These are phyloP conservation scores for Puccinia horiana DNA, from an alignment of 1,284 basidiomycete genomes.

Conservation along the genomic window DNA sequence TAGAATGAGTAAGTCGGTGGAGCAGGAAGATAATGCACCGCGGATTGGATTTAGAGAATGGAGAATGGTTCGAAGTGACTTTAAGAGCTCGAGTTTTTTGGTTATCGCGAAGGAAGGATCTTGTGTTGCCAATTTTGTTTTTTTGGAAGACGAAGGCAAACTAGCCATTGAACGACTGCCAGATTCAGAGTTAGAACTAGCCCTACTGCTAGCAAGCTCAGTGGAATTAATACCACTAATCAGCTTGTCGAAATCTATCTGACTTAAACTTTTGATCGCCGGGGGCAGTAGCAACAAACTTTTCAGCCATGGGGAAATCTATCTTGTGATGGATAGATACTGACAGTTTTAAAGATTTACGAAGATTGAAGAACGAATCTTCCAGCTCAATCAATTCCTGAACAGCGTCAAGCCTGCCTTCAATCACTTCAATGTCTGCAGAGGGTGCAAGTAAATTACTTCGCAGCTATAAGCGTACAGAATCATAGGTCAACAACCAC, in stretches of 20 bases:
- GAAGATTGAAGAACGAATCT: constrained; percentile 32
- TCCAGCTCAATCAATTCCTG: constrained; percentile 44
- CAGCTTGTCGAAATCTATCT: constrained; percentile 48
- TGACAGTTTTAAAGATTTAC: constrained; percentile 47
- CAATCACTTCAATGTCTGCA: constrained; percentile 44
- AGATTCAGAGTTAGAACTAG: constrained; percentile 9
- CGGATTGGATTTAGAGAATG: constrained; percentile 30
- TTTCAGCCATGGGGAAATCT: not conserved
- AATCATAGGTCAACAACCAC: not conserved
- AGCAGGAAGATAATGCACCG: constrained; percentile 26
- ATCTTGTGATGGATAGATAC: not conserved
- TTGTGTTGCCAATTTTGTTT: not conserved
- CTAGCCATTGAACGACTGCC: not conserved
- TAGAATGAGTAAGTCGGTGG: constrained; percentile 18
- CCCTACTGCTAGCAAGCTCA: constrained; percentile 1
- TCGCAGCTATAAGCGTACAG: constrained; percentile 19
- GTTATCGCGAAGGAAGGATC: constrained; percentile 42
- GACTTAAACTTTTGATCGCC: constrained; percentile 7
- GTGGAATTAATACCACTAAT: constrained; percentile 30
- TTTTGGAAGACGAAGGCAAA: constrained; percentile 6
- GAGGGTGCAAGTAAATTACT: constrained; percentile 46
- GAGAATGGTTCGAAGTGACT: constrained; percentile 28
- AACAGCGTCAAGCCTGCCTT: constrained; percentile 43
- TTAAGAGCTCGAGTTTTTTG: constrained; percentile 45
- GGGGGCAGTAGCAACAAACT: not conserved